Conservation (phyloP, 2,329 filamentous ascomycete species). For the Dendrostoma leiphaemia region DNA sequence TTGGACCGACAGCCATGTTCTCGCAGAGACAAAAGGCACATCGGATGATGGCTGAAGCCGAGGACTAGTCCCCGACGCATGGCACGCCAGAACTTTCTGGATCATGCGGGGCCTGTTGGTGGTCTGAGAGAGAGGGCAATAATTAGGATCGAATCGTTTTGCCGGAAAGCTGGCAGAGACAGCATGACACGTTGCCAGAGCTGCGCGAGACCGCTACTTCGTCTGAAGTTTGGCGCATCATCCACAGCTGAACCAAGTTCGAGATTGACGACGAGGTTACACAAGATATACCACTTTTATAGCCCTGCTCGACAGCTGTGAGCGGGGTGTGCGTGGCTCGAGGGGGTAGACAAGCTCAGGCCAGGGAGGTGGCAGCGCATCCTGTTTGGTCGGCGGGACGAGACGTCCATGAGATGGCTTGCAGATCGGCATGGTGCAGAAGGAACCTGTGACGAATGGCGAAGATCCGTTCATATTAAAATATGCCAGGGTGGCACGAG, state of each 20-base stretch:
- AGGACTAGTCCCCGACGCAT: neutral
- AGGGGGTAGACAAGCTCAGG: neutral
- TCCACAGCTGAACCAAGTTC: neutral
- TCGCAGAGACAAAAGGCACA: neutral
- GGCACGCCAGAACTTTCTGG: neutral
- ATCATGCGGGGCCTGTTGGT: neutral
- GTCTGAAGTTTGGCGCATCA: neutral
- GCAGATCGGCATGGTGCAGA: constrained; percentile 12
- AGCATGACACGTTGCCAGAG: too few species aligned
- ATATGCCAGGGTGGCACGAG: neutral
- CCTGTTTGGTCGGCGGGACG: neutral
- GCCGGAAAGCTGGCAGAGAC: too few species aligned
- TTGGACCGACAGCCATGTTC: too few species aligned
- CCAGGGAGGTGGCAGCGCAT: neutral
- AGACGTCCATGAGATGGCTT: constrained; percentile 13
- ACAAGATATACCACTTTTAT: constrained; percentile 23
- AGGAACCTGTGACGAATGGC: constrained; percentile 10
- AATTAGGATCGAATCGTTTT: too few species aligned
- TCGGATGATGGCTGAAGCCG: neutral
- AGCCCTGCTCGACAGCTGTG: constrained; percentile 2
- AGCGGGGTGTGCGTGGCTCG: neutral
- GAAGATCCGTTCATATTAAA: neutral
- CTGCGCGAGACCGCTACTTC: neutral
- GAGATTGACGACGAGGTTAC: constrained; percentile 29
- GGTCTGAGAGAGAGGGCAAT: too few species aligned